Evolutionary conservation across 768 basidiomycete species (phyloP), one percentile per base, ranked within the genome.

Genomic region (Phlebiopsis gigantea): DNA sequence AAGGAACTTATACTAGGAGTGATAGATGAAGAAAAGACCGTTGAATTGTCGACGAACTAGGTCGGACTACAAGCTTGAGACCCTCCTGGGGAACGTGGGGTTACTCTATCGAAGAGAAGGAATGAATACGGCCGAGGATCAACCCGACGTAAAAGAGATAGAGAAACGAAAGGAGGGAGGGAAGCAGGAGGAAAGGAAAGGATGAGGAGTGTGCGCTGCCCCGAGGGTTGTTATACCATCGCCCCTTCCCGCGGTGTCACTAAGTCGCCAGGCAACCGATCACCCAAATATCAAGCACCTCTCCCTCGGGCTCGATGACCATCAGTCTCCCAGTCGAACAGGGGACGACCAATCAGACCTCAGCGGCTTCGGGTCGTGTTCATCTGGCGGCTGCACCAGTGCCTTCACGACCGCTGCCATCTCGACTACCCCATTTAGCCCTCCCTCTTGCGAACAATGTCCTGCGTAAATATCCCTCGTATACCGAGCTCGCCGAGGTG

Each of bases 91-190:
- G 84, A 79, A 75, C 66, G 44, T 71, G 69, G 47, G 74, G 71
- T 67, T 67, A 73, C 80, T 84, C 85, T 87, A 71, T 84, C 85
- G 80, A 87, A 87, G 84, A 57, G 72, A 79, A 81, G 68, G 75
- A 82, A 83, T 77, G 73, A 73, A 73, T 63, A 67, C 70, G 74
- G 82, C 79, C 79, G 82, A 82, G 75, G 74, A 74, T 82, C 86
- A 79, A 85, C 80, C 82, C 82, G 83, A 83, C 80, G 68, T 43
- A 52, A 73, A 69, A 71, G 75, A 72, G 64, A 65, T 60, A 65
- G 62, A 62, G 51, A 58, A 66, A 69, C 61, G 64, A 69, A 68
- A 71, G 65, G 66, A 63, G 64, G 61, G 65, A 63, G 61, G 34
- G 62, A 61, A 63, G 56, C 60, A 65, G 63, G 62, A 64, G 66